Base-by-base conservation (phyloP, 371 early-diverging fungal genomes). In the Haplosporangium sp. region DNA sequence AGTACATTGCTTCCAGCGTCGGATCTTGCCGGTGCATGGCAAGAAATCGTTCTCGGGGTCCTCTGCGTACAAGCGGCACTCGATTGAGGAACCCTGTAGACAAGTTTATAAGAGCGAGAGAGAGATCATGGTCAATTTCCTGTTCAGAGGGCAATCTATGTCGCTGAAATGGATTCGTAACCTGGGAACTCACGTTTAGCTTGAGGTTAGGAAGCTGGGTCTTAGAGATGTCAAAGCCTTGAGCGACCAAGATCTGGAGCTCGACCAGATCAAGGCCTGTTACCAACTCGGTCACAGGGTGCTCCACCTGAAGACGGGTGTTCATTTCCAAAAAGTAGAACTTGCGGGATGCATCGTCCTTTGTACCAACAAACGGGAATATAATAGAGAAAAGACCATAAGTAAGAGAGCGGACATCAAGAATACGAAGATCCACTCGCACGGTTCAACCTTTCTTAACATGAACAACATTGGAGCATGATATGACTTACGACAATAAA, bases 241-340 rank as follows among this genome's bases (percentile, higher is more conserved):
- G 86, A 18, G 94, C 94, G 7, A 94, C 89, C 18, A 87, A 71
- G 14, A 94, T 84, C 84, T 93, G 93, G 64, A 90, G 85, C 67
- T 95, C 95, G n/a, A 98, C 98, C 16, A 99, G 84, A 85, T 99
- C 98, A n/a, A 95, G 73, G 0, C 94, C 94, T 48, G 96, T 96
- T 52, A 96, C 91, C 58, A 90, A 83, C 84, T 99, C 99, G 14
- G 98, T 97, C 59, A 98, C 95, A 37, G 98, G 97, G 83, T 98
- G 99, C 83, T 99, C 98, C 56, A 96, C 96, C 75, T 94, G 95
- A 59, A 94, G 83, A 48, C 94, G 92, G 0, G 94, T 94, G 83
- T 94, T 94, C 83, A 94, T 84, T 72, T 94, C 95, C 81, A 94
- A 82, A 79, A 94, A 94, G 84, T 91, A 95, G 54, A 93, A 93